Conservation (phyloP, 805 yeast genomes). For the Kodamaea laetipori region DNA sequence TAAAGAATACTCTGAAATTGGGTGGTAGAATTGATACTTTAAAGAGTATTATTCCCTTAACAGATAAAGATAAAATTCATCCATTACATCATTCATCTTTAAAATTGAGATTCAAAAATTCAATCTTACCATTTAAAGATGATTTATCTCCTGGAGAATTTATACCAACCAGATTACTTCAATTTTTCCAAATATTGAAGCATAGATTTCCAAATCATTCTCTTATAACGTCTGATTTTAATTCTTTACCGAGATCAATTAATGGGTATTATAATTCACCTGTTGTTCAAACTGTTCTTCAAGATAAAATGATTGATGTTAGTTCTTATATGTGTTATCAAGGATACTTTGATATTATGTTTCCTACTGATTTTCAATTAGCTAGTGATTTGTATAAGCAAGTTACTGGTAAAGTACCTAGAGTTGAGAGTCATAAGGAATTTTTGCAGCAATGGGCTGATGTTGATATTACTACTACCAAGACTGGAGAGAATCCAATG, state of each 20-base stretch:
- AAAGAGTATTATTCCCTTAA: conserved; percentile 32
- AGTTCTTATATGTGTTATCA: conserved; percentile 80
- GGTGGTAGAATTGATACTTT: conserved; percentile 27
- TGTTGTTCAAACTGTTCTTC: conserved; percentile 75
- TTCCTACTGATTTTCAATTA: conserved; percentile 74
- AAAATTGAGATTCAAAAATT: conserved; percentile 46
- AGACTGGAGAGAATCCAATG: conserved; percentile 84
- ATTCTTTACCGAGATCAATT: conserved; percentile 46
- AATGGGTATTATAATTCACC: conserved; percentile 68
- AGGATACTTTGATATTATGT: conserved; percentile 85
- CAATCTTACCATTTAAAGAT: conserved; percentile 65
- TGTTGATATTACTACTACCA: conserved; percentile 62
- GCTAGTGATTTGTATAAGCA: conserved; percentile 62
- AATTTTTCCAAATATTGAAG: conserved; percentile 63
- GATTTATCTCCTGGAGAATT: conserved; percentile 72
- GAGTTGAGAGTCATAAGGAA: conserved; percentile 58
- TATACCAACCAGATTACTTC: conserved; percentile 74
- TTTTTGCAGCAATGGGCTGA: conserved; percentile 75
- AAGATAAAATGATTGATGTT: conserved; percentile 66
- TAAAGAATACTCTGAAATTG: conserved; percentile 24
- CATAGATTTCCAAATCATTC: conserved; percentile 74
- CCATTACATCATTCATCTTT: conserved; percentile 58
- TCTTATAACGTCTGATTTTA: conserved; percentile 72
- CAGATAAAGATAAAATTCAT: conserved; percentile 44
- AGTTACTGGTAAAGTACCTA: conserved; percentile 61